phyloP scores from a whole-genome alignment of 306 rosid species.

The Echinosophora koreensis region DNA sequence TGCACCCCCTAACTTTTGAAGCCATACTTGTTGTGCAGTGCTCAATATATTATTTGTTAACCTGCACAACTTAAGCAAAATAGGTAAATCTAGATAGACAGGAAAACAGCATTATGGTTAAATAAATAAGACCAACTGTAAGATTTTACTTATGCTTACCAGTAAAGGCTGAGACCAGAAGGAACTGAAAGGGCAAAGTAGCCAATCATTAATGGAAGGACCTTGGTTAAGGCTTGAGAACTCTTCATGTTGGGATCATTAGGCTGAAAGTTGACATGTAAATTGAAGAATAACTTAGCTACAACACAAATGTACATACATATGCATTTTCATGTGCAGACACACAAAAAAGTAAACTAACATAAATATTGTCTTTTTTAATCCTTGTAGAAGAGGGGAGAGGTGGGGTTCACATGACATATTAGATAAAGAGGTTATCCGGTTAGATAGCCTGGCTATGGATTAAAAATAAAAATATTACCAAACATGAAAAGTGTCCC shows the following conservation, averaged over 20 bases:
- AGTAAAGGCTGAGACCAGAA: constrained; percentile 98
- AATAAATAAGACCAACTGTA: constrained; percentile 38
- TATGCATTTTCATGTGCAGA: constrained; percentile 27
- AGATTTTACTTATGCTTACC: constrained; percentile 64
- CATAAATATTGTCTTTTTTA: constrained; percentile 26
- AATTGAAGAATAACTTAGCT: not conserved
- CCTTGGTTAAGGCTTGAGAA: constrained; percentile 80
- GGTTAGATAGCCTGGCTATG: constrained; percentile 32
- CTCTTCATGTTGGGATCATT: constrained; percentile 92
- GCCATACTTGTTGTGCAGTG: constrained; percentile 97
- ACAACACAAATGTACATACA: not conserved
- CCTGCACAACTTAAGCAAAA: constrained; percentile 61
- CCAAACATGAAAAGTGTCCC: constrained; percentile 32
- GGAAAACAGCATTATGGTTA: not conserved
- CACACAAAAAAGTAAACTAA: constrained; percentile 25
- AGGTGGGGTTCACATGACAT: not conserved
- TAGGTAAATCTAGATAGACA: constrained; percentile 40
- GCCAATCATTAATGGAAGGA: constrained; percentile 95
- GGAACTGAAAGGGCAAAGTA: constrained; percentile 98
- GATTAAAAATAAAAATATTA: constrained; percentile 33
- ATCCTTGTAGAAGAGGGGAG: constrained; percentile 27
- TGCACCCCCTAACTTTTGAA: constrained; percentile 93
- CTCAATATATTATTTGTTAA: constrained; percentile 92
- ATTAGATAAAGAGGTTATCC: constrained; percentile 26
- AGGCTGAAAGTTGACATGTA: constrained; percentile 60